Percentiles rank a stretch among this genome's conserved stretches.
Conservation (phyloP, 1,284 basidiomycete genomes). For the Ceratobasidium sp. region DNA sequence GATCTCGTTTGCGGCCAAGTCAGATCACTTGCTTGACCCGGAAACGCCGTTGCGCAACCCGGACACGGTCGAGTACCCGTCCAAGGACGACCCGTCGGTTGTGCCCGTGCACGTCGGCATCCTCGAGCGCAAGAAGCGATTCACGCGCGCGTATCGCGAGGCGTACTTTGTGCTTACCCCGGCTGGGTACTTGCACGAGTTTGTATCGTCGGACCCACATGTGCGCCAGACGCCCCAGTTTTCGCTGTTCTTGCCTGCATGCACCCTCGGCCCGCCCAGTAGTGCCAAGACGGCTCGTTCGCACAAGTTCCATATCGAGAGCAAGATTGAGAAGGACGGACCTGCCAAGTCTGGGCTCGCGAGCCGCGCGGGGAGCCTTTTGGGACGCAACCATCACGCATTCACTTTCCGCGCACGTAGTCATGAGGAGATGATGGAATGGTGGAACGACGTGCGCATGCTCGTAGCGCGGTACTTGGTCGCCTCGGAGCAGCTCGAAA, state of each 20-base stretch:
- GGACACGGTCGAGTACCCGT: constrained; percentile 85
- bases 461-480: constrained; percentile 96
- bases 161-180: constrained; percentile 94
- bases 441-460: constrained; percentile 99
- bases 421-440: constrained; percentile 99
- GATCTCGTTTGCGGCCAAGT: constrained; percentile 94
- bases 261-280: constrained; percentile 95
- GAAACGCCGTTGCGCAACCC: constrained; percentile 92
- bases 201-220: constrained; percentile 78
- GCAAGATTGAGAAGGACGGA: constrained; percentile 76
- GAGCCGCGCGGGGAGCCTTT: constrained; percentile 55
- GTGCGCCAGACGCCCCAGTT: constrained; percentile 79
- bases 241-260: constrained; percentile 92
- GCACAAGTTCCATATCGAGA: constrained; percentile 99
- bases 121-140: constrained; percentile 97
- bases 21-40: constrained; percentile 96
- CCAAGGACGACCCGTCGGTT: constrained; percentile 92
- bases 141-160: constrained; percentile 90
- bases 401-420: constrained; percentile 93
- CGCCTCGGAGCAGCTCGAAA: constrained; percentile 92
- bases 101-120: constrained; percentile 90
- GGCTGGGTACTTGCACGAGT: constrained; percentile 96
- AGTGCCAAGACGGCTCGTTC: constrained; percentile 71
- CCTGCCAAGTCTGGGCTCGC: constrained; percentile 64
- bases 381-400: constrained; percentile 66